Evolutionary conservation across 2,329 filamentous ascomycete species (phyloP).

Genomic region (Claviceps sp.): DNA sequence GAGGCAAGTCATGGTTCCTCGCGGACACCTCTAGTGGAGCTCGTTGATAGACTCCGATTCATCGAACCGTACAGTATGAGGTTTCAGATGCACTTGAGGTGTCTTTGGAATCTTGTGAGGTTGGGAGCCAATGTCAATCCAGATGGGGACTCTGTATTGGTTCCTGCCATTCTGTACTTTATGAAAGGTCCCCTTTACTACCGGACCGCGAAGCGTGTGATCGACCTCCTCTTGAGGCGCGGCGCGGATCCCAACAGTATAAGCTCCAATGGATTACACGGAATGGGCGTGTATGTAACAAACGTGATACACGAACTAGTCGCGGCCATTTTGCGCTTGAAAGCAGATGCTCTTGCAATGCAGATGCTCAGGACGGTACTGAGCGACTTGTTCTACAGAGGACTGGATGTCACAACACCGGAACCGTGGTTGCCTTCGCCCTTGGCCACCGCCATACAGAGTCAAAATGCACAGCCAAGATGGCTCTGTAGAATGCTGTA

Average conservation of each 20-base stretch:
- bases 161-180: neutral
- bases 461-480: neutral
- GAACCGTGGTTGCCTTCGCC: neutral
- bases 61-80: accelerated
- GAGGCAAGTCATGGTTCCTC: neutral
- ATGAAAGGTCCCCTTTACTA: no score
- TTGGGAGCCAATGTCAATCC: conserved; percentile 1
- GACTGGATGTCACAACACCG: neutral
- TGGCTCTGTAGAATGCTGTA: neutral
- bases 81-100: neutral
- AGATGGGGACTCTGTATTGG: neutral
- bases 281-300: neutral
- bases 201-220: neutral
- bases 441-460: neutral
- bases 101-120: neutral
- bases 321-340: neutral
- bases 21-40: neutral
- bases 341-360: neutral
- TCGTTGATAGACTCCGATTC: neutral
- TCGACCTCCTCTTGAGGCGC: neutral
- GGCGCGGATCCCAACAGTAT: neutral
- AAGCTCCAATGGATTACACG: no score
- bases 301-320: neutral
- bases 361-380: neutral
- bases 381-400: neutral